Evolutionary conservation across 805 yeast genomes (phyloP), one percentile per base, ranked within the genome.

Genomic region (Starmerella vitae): DNA sequence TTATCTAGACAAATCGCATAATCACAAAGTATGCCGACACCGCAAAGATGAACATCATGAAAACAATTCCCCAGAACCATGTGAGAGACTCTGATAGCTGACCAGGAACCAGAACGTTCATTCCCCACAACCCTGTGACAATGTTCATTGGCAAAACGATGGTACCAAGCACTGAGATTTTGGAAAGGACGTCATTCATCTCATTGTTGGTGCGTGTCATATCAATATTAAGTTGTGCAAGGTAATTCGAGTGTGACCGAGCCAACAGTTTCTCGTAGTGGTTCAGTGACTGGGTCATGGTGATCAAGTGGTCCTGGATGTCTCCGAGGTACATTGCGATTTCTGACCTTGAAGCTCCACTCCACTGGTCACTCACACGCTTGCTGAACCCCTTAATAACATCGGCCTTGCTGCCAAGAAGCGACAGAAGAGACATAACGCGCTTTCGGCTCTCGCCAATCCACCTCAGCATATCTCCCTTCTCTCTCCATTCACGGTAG

Each of bases 181-280:
- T 84, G 9, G 96, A 94, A 53, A 88, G 68, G 2, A 86, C 94
- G 57, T 91, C 97, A 58, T 91, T 91, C 74, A 93, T 88, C 52
- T 88, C 96, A 53, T 91, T 91, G 61, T 86, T 91, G 12, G 86
- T 95, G 57, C 78, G 78, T 8, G 96, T 91, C 97, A 88, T 91
- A 57, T 91, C 97, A 46, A 91, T 88, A 56, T 91, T 91, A 55
- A 91, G 81, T 57, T 88, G 97, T 1, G 98, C 98, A 53, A 88
- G 67, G 57, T 91, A 91, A 59, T 91, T 91, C 8, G 94, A 81
- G 60, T 91, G 98, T n/a, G 91, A 79, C 42, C 98, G 68, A 1
- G 96, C 93, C 39, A 91, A 67, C 33, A 91, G 66, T 61, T 91
- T 91, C 55, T 91, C 98, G 60, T 83, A 88, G 59, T 91, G 98